These are phyloP conservation scores for Gelatoporia subvermispora DNA, from an alignment of 768 basidiomycete genomes.

Conservation along the genomic window DNA sequence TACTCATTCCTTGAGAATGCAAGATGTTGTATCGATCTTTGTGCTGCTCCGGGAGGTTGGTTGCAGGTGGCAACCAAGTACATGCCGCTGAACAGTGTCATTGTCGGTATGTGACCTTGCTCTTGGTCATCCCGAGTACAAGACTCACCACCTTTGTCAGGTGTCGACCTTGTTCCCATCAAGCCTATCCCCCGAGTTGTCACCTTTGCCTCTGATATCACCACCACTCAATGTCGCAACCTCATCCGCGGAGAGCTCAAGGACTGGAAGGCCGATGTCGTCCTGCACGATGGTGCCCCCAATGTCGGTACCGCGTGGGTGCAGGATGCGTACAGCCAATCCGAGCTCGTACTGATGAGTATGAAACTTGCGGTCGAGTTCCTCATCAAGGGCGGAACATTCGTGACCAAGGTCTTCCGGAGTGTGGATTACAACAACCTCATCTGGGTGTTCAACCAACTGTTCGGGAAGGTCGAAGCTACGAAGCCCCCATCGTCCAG, in stretches of 20 bases:
- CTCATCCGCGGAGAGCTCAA: constrained; percentile 84
- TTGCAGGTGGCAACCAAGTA: constrained; percentile 97
- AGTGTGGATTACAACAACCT: constrained; percentile 98
- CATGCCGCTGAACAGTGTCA: constrained; percentile 90
- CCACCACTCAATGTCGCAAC: constrained; percentile 84
- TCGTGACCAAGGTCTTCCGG: constrained; percentile 97
- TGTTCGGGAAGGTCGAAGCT: constrained; percentile 95
- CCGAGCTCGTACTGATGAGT: constrained; percentile 93
- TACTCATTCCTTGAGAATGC: constrained; percentile 87
- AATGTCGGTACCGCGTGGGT: constrained; percentile 99
- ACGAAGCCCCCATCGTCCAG: constrained; percentile 98
- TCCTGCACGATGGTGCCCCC: constrained; percentile 97
- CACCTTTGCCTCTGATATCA: constrained; percentile 93
- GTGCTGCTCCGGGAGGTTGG: constrained; percentile 99
- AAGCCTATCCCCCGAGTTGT: constrained; percentile 91
- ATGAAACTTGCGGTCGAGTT: constrained; percentile 95
- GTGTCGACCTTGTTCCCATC: constrained; percentile 94
- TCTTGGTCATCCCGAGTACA: background rate
- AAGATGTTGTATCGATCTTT: constrained; percentile 93
- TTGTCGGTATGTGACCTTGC: constrained; percentile 60
- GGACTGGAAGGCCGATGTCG: constrained; percentile 98
- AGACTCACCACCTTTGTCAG: constrained; percentile 34
- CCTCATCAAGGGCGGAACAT: constrained; percentile 86
- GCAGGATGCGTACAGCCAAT: constrained; percentile 96
- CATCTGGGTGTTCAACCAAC: constrained; percentile 97